These are phyloP conservation scores for Chloropicon primus DNA, from an alignment of 139 green algal genomes.

Conservation along the genomic window DNA sequence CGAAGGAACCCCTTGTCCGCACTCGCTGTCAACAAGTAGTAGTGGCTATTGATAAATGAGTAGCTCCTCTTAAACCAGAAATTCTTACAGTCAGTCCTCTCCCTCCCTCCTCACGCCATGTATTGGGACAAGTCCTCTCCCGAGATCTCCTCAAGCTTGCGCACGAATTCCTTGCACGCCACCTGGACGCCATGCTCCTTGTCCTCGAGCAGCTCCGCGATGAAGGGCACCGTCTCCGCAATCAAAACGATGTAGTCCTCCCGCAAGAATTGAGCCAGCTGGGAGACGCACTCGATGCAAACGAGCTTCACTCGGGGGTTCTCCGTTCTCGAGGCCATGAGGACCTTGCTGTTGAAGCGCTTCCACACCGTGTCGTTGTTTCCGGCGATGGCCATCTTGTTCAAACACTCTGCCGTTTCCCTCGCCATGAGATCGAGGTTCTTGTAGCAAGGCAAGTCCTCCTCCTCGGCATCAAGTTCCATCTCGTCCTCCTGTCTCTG, in stretches of 20 bases:
- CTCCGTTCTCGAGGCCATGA: constrained; percentile 7
- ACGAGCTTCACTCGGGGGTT: constrained; percentile 1
- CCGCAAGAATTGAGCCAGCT: constrained; percentile 43
- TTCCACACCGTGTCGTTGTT: constrained; percentile 65
- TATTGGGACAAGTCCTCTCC: constrained; percentile 77
- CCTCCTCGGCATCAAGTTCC: neutral
- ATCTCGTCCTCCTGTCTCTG: constrained; percentile 7
- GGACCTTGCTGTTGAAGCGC: constrained; percentile 58
- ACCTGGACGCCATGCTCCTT: constrained; percentile 42
- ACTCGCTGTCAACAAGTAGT: too few relatives aligned
- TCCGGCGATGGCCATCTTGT: constrained; percentile 54
- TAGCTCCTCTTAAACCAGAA: too few relatives aligned
- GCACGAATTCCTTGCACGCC: constrained; percentile 39
- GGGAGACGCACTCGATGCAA: constrained; percentile 21
- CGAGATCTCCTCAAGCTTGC: constrained; percentile 54
- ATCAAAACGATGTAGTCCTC: constrained; percentile 77
- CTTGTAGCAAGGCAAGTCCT: neutral
- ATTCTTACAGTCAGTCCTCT: too few relatives aligned
- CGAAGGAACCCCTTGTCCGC: too few relatives aligned
- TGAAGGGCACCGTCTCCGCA: constrained; percentile 66
- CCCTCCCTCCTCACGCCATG: too few relatives aligned
- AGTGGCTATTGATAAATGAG: too few relatives aligned
- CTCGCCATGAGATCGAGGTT: constrained; percentile 6
- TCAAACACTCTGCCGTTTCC: constrained; percentile 32
- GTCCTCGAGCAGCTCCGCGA: constrained; percentile 86